Evolutionary conservation across 2,329 filamentous ascomycete genomes (phyloP).

Genomic region (Colletotrichum lupini): DNA sequence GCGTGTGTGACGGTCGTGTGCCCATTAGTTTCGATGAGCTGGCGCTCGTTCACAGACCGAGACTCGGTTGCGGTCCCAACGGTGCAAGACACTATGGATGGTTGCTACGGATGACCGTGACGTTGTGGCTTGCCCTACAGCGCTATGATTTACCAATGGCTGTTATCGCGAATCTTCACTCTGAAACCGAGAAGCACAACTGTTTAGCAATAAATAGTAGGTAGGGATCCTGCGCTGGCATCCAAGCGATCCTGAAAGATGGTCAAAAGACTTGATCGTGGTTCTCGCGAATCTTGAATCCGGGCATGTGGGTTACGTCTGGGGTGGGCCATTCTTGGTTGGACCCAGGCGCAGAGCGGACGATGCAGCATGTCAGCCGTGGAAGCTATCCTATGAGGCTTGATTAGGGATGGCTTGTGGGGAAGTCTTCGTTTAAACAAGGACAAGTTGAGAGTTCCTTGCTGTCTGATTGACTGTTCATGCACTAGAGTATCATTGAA

Average conservation of each 20-base stretch:
- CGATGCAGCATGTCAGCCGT: neutral
- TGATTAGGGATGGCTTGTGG: neutral
- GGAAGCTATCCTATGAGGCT: neutral
- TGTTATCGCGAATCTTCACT: neutral
- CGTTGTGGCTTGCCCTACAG: conserved; percentile 16
- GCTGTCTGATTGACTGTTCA: neutral
- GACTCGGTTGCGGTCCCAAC: neutral
- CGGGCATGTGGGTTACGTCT: neutral
- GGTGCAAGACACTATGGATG: neutral
- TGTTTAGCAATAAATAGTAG: neutral
- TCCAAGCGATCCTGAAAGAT: neutral
- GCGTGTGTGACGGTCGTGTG: neutral
- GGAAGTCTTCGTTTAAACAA: neutral
- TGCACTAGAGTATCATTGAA: neutral
- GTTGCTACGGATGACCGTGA: conserved; percentile 14
- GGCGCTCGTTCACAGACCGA: neutral
- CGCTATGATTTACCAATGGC: neutral
- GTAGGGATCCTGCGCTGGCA: neutral
- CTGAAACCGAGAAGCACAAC: neutral
- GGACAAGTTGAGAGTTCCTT: neutral
- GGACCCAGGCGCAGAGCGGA: neutral
- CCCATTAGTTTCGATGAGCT: conserved; percentile 5
- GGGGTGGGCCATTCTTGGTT: neutral
- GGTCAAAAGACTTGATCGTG: neutral
- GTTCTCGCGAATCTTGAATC: neutral